phyloP scores from a whole-genome alignment of 2,329 filamentous ascomycete species.

The Hypocrella siamensis region DNA sequence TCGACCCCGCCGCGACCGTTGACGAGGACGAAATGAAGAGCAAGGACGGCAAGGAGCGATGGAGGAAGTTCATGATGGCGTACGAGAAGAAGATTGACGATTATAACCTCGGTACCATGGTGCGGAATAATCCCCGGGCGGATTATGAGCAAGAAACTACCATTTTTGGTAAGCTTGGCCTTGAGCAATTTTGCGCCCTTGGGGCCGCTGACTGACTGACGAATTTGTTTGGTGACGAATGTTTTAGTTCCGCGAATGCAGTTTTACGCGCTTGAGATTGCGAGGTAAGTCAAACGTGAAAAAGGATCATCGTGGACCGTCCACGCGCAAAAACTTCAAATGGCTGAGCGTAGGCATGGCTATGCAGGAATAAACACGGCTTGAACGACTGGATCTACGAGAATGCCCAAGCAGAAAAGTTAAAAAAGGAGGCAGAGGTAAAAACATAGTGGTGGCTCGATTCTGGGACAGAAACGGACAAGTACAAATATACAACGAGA shows the following conservation, averaged over 20 bases:
- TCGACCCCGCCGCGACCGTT: slow-evolving; percentile 66
- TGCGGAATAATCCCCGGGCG: slow-evolving; percentile 59
- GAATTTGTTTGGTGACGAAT: background rate
- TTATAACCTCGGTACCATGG: slow-evolving; percentile 94
- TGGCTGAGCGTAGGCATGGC: slow-evolving; percentile 17
- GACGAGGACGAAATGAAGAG: slow-evolving; percentile 96
- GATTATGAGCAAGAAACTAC: slow-evolving; percentile 84
- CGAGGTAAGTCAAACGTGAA: slow-evolving; percentile 17
- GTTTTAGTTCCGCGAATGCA: slow-evolving; percentile 36
- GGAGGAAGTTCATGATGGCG: slow-evolving; percentile 84
- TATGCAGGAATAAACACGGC: slow-evolving; percentile 61
- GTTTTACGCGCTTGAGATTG: slow-evolving; percentile 39
- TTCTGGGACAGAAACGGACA: too few relatives aligned
- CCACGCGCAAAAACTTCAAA: background rate
- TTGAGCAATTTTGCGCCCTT: background rate
- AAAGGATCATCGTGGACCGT: background rate
- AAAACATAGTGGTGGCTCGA: too few relatives aligned
- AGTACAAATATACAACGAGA: too few relatives aligned
- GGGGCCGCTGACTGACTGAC: background rate
- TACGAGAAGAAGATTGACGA: slow-evolving; percentile 95
- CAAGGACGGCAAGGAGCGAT: slow-evolving; percentile 82
- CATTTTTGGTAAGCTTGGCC: slow-evolving; percentile 58
- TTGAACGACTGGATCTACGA: slow-evolving; percentile 98
- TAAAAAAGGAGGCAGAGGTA: slow-evolving; percentile 4
- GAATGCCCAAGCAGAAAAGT: slow-evolving; percentile 36